Conservation (phyloP, 768 basidiomycete species). For the Favolaschia claudopus region DNA sequence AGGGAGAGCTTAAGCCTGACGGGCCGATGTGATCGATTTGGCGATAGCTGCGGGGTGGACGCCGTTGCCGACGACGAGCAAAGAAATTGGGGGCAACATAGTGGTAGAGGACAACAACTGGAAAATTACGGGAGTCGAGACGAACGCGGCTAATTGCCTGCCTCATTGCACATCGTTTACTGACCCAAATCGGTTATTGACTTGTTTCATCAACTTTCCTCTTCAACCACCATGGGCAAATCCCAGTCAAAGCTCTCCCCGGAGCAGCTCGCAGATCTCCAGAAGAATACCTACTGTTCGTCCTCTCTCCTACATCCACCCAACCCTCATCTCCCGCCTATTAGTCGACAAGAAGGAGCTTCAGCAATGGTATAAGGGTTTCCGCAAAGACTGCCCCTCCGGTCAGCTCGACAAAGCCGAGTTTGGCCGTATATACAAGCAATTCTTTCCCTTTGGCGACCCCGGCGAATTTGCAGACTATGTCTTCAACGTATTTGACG, state of each 20-base stretch:
- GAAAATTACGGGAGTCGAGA: too few relatives aligned
- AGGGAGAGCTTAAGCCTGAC: constrained; percentile 4
- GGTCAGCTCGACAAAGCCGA: constrained; percentile 96
- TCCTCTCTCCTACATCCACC: constrained; percentile 15
- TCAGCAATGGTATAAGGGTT: constrained; percentile 99
- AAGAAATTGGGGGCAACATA: too few relatives aligned
- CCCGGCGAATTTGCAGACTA: constrained; percentile 96
- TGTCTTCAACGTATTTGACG: constrained; percentile 98
- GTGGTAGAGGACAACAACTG: too few relatives aligned
- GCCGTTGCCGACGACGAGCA: too few relatives aligned
- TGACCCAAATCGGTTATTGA: not conserved
- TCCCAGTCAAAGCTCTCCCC: constrained; percentile 94
- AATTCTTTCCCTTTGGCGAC: constrained; percentile 99
- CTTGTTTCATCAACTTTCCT: constrained; percentile 30
- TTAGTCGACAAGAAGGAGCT: constrained; percentile 98
- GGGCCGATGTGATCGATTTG: constrained; percentile 19
- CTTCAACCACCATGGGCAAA: constrained; percentile 84
- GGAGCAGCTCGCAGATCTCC: constrained; percentile 93
- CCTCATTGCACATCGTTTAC: not conserved
- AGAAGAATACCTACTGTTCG: constrained; percentile 96
- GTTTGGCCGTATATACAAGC: constrained; percentile 98
- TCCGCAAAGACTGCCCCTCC: constrained; percentile 97
- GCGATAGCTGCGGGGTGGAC: too few relatives aligned
- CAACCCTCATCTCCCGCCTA: constrained; percentile 27
- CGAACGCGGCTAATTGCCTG: not conserved